These are phyloP conservation scores for Botrytis cinerea DNA, from an alignment of 2,329 filamentous ascomycete genomes.

Conservation along the genomic window DNA sequence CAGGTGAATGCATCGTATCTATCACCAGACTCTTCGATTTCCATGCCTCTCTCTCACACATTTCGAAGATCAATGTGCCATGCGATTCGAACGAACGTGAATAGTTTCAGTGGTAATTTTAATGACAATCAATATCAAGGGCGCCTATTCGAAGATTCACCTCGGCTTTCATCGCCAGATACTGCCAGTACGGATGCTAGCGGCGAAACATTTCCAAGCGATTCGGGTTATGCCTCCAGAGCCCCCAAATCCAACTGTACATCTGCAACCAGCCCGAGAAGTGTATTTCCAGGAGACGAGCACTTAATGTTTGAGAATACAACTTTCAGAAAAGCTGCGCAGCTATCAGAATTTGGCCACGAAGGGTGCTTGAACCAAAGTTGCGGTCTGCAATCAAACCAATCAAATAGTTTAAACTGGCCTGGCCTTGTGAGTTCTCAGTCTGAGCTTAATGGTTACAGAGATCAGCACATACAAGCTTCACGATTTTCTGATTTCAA, in stretches of 20 bases:
- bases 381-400: background rate
- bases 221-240: background rate
- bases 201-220: background rate
- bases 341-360: background rate
- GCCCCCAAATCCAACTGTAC: background rate
- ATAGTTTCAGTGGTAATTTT: background rate
- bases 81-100: background rate
- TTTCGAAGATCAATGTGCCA: background rate
- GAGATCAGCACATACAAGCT: background rate
- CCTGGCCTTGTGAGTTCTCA: background rate
- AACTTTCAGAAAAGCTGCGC: background rate
- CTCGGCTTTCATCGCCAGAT: background rate
- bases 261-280: background rate
- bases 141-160: too few relatives aligned
- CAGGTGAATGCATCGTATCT: background rate
- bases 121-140: background rate
- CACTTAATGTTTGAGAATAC: background rate
- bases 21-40: too few relatives aligned
- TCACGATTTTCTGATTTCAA: background rate
- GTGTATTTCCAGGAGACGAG: background rate
- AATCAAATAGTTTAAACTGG: background rate
- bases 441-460: background rate
- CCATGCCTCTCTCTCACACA: background rate
- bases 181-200: background rate
- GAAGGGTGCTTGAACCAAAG: background rate